A percentile compares a stretch with the other conserved stretches of the same genome.
These are phyloP conservation scores for Melampsora larici-populina DNA, from an alignment of 1,284 basidiomycete species.

Conservation along the genomic window DNA sequence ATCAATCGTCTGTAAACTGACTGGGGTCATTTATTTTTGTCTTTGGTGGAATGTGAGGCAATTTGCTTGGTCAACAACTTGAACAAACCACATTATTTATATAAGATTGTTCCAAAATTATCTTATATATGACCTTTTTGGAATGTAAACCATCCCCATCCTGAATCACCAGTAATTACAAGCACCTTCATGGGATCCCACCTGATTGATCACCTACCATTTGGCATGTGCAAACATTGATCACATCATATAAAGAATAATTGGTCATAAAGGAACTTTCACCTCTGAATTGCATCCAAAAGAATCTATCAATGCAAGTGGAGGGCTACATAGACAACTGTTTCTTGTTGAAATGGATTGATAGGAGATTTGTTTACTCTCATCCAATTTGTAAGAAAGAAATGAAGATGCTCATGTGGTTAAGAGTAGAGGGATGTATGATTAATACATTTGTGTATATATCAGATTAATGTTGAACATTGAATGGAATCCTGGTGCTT, in stretches of 20 bases:
- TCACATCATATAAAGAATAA: conserved; percentile 52
- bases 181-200: conserved; percentile 34
- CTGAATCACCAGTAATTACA: conserved; percentile 19
- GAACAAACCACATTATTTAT: conserved; percentile 41
- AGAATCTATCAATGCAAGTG: conserved; percentile 49
- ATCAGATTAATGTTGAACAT: no score
- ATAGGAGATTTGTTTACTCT: no score
- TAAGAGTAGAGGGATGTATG: no score
- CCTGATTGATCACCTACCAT: conserved; percentile 32
- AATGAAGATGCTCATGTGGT: no score
- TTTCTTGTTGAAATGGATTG: not conserved
- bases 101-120: conserved; percentile 50
- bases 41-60: conserved; percentile 52
- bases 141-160: not conserved
- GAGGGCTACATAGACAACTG: conserved; percentile 41
- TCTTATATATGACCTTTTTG: conserved; percentile 47
- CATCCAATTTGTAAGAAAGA: no score
- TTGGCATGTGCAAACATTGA: conserved; percentile 24
- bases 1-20: not conserved
- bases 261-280: conserved; percentile 52
- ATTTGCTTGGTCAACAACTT: conserved; percentile 46
- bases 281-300: conserved; percentile 52
- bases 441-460: no score
- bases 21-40: not conserved
- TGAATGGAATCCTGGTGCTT: no score